Percentiles rank a stretch among this genome's conserved stretches.
phyloP scores from a whole-genome alignment of 306 rosid species.

The Corylus heterophylla region DNA sequence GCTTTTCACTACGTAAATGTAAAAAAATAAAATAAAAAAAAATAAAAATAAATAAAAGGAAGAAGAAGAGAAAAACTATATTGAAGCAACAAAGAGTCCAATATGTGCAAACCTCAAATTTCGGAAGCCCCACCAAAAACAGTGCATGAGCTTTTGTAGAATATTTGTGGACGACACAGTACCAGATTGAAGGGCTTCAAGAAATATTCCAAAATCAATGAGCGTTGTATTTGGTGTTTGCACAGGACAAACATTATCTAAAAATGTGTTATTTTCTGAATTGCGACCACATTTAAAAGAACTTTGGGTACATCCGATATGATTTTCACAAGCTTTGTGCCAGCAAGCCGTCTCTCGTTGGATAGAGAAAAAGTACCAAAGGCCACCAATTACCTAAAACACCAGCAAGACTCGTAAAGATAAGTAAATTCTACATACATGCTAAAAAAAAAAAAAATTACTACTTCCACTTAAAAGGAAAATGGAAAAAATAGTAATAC shows the following conservation, averaged over 20 bases:
- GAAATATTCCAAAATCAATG: slow-evolving; percentile 83
- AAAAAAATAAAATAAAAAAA: too few species aligned
- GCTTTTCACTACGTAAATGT: too few species aligned
- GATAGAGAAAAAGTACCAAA: slow-evolving; percentile 79
- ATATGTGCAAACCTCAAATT: slow-evolving; percentile 66
- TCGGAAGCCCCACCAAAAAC: slow-evolving; percentile 92
- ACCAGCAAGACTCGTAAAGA: slow-evolving; percentile 23
- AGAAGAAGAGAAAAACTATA: too few species aligned
- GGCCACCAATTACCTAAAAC: slow-evolving; percentile 78
- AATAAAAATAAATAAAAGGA: too few species aligned
- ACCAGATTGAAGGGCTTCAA: slow-evolving; percentile 84
- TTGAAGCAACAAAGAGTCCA: too few species aligned
- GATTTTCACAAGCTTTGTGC: slow-evolving; percentile 54
- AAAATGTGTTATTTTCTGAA: slow-evolving; percentile 23
- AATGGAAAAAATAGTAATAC: not conserved
- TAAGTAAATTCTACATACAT: slow-evolving; percentile 12
- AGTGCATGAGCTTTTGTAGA: slow-evolving; percentile 72
- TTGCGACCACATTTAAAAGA: slow-evolving; percentile 52
- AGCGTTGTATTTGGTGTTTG: slow-evolving; percentile 26
- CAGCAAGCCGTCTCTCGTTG: slow-evolving; percentile 89
- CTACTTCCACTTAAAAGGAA: not conserved
- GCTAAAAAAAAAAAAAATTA: not conserved
- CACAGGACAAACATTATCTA: slow-evolving; percentile 68
- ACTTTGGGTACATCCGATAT: slow-evolving; percentile 29
- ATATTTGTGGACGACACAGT: slow-evolving; percentile 69